phyloP scores from a whole-genome alignment of 2,329 filamentous ascomycete species.

The Cadophora luteo-olivacea region DNA sequence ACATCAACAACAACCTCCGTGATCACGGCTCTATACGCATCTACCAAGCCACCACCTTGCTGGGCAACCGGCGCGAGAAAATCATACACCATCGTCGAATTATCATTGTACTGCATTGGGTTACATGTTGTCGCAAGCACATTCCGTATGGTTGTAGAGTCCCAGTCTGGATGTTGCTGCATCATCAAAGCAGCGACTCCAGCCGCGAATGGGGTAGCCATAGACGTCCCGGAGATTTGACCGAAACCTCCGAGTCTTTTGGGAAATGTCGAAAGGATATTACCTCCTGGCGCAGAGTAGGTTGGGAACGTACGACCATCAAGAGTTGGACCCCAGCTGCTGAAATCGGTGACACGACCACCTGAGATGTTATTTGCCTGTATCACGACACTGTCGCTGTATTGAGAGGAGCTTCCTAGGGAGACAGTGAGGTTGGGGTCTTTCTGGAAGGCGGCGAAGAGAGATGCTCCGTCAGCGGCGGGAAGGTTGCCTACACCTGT shows the following conservation, averaged over 20 bases:
- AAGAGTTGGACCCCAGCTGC: constrained; percentile 4
- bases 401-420: neutral
- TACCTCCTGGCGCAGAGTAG: constrained; percentile 44
- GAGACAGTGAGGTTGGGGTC: neutral
- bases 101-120: constrained; percentile 24
- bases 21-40: constrained; percentile 43
- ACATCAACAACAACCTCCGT: constrained; percentile 30
- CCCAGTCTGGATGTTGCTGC: constrained; percentile 18
- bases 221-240: constrained; percentile 47
- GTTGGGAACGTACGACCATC: neutral
- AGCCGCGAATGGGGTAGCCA: constrained; percentile 47
- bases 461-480: neutral
- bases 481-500: neutral
- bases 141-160: neutral
- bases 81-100: neutral
- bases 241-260: constrained; percentile 44
- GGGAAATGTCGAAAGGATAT: constrained; percentile 47
- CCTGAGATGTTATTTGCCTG: neutral
- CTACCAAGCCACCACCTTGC: constrained; percentile 47
- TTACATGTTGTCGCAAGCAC: constrained; percentile 40
- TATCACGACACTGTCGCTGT: neutral
- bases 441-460: constrained; percentile 3
- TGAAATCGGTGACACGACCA: neutral
- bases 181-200: constrained; percentile 45
- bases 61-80: constrained; percentile 42